Conservation (phyloP, 495 filamentous ascomycete genomes). For the Ramalina intermedia region DNA sequence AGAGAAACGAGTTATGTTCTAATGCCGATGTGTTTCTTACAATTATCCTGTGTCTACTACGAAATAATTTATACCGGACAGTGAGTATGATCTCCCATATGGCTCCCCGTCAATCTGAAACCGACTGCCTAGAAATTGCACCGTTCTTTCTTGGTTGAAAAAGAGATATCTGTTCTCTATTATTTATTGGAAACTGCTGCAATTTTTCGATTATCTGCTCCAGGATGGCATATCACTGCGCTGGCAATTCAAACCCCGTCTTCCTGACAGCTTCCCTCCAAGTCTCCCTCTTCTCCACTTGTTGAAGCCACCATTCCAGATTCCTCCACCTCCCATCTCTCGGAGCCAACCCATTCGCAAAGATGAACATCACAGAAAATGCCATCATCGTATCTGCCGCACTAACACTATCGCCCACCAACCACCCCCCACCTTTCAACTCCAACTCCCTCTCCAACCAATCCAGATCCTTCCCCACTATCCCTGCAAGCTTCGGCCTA, state of each 20-base stretch:
- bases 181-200: too few relatives aligned
- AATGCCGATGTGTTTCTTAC: too few relatives aligned
- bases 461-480: constrained; percentile 23
- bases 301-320: constrained; percentile 35
- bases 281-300: constrained; percentile 23
- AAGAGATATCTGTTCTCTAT: too few relatives aligned
- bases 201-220: too few relatives aligned
- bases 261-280: constrained; percentile 9
- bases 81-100: too few relatives aligned
- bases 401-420: constrained; percentile 21
- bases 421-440: constrained; percentile 15
- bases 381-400: constrained; percentile 25
- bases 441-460: constrained; percentile 21
- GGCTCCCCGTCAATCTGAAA: too few relatives aligned
- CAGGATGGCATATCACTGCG: not conserved
- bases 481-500: constrained; percentile 15
- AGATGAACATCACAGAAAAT: constrained; percentile 22
- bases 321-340: constrained; percentile 15
- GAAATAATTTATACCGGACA: too few relatives aligned
- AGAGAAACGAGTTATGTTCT: too few relatives aligned
- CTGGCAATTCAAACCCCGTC: constrained; percentile 6
- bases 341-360: constrained; percentile 16
- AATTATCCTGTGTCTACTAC: too few relatives aligned
- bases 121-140: too few relatives aligned
- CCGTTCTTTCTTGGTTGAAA: too few relatives aligned